Evolutionary conservation across 179 eudicot genomes (phyloP).

Genomic region (Silene noctiflora): DNA sequence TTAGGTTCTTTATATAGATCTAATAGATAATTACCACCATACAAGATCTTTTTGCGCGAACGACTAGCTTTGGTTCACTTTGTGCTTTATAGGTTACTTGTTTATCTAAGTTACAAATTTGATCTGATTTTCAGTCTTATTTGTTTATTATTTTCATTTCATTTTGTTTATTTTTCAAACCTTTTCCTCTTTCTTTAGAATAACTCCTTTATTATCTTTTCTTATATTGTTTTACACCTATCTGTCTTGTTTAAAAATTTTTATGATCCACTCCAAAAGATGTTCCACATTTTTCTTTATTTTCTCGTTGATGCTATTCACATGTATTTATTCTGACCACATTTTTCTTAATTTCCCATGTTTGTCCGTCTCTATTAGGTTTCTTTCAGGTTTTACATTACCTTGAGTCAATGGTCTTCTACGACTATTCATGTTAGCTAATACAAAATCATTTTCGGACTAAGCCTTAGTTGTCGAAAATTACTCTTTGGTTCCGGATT

Average conservation of each 20-base stretch:
- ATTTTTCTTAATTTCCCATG: no score
- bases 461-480: background rate
- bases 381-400: conserved; percentile 1
- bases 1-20: background rate
- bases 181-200: no score
- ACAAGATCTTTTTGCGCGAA: background rate
- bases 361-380: no score
- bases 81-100: background rate
- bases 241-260: background rate
- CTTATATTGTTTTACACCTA: background rate
- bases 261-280: background rate
- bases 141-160: background rate
- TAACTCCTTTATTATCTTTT: background rate
- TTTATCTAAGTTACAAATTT: background rate
- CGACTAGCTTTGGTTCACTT: background rate
- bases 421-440: background rate
- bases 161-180: background rate
- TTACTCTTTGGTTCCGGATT: no score
- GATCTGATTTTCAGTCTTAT: background rate
- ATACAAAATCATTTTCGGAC: background rate
- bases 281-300: background rate
- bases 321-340: background rate
- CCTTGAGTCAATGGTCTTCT: background rate
- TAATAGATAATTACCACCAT: background rate
- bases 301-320: background rate